Evolutionary conservation across 768 basidiomycete genomes (phyloP).

Genomic region (Lactarius hatsudake): DNA sequence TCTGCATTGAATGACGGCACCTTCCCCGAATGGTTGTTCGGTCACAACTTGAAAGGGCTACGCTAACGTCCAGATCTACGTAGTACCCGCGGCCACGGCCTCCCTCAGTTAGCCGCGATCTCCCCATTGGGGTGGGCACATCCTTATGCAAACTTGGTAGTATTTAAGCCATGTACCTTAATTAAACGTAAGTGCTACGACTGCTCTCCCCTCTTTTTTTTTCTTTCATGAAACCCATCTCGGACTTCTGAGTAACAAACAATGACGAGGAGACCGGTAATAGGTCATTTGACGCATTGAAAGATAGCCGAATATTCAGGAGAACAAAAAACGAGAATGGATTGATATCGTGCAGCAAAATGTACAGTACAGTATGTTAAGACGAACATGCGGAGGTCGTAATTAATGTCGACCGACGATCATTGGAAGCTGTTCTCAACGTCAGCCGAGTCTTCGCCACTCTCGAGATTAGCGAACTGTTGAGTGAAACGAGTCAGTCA

Average conservation of each 20-base stretch:
- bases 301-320: too few species aligned
- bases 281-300: background rate
- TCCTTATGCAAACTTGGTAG: background rate
- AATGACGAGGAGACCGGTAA: background rate
- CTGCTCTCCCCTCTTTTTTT: background rate
- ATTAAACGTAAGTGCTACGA: background rate
- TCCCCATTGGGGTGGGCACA: background rate
- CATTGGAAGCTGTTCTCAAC: conserved; percentile 93
- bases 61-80: background rate
- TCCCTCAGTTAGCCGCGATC: background rate
- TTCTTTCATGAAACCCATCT: background rate
- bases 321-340: background rate
- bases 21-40: background rate
- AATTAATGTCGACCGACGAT: conserved; percentile 30
- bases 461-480: conserved; percentile 87
- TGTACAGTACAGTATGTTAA: conserved; percentile 22
- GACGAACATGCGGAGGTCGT: conserved; percentile 1
- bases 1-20: background rate
- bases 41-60: background rate
- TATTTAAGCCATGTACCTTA: background rate
- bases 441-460: conserved; percentile 90
- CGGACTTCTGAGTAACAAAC: background rate
- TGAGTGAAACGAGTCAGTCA: conserved; percentile 17
- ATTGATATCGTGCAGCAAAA: conserved; percentile 12
- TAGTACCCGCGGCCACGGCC: background rate